Conservation (phyloP, 805 yeast species). For the Ogataea allantospora region DNA sequence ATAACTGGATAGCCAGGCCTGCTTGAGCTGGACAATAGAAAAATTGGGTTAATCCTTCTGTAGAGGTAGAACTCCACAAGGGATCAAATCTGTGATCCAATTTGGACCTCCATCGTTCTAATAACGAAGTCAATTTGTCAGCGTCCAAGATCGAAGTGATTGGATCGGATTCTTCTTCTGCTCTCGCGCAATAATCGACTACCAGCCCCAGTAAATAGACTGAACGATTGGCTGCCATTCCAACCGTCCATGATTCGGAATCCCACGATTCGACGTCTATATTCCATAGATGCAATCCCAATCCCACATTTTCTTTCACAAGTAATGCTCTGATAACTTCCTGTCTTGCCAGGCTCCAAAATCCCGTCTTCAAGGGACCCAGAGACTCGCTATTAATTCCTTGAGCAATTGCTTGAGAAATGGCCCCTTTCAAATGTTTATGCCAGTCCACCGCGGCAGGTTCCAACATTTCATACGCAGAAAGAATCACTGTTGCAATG, state of each 20-base stretch:
- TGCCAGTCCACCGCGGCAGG: conserved; percentile 17
- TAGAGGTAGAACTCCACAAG: conserved; percentile 8
- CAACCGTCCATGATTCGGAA: background rate
- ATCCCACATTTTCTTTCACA: conserved; percentile 1
- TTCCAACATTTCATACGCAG: conserved; percentile 15
- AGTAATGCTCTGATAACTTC: background rate
- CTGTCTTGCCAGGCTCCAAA: conserved; percentile 10
- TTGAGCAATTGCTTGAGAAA: conserved; percentile 11
- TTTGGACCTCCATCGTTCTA: conserved; percentile 11
- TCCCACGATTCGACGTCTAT: conserved; percentile 7
- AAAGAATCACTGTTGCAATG: conserved; percentile 13
- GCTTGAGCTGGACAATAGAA: conserved; percentile 14
- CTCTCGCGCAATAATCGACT: background rate
- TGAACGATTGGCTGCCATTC: conserved; percentile 8
- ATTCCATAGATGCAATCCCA: background rate
- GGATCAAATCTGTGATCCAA: conserved; percentile 11
- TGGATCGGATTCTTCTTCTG: background rate
- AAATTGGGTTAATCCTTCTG: conserved; percentile 6
- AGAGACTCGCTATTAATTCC: conserved; percentile 3
- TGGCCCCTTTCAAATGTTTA: conserved; percentile 14
- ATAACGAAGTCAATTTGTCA: conserved; percentile 4
- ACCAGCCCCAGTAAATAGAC: conserved; percentile 6
- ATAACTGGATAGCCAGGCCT: conserved; percentile 13
- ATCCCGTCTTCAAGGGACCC: conserved; percentile 12
- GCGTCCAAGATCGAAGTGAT: conserved; percentile 3